phyloP scores from a whole-genome alignment of 2,329 filamentous ascomycete genomes.

The Penicillium sp. region DNA sequence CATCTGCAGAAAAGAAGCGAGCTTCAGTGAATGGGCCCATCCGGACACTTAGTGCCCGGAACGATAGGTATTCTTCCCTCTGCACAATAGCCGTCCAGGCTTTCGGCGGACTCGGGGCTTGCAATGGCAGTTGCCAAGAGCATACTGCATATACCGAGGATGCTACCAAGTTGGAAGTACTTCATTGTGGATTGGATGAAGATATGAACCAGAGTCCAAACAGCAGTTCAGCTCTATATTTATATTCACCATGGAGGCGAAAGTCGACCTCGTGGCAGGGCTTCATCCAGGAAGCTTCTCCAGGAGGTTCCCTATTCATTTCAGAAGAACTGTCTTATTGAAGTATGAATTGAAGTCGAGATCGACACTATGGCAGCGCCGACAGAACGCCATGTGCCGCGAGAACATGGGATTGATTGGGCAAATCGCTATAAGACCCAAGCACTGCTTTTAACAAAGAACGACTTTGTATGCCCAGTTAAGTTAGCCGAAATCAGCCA shows the following conservation, averaged over 20 bases:
- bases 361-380: not conserved
- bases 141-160: slow-evolving; percentile 1
- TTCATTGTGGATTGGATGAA: slow-evolving; percentile 1
- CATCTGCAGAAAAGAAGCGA: not conserved
- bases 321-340: not conserved
- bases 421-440: not conserved
- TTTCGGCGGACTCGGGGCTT: not conserved
- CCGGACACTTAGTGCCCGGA: not conserved
- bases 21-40: not conserved
- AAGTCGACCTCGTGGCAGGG: not conserved
- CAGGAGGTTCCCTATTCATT: not conserved
- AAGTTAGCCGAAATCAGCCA: not conserved
- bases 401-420: not conserved
- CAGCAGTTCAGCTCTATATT: not conserved
- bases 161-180: slow-evolving; percentile 3
- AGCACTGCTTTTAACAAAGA: not conserved
- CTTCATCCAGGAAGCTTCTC: not conserved
- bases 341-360: not conserved
- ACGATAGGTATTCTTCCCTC: not conserved
- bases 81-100: not conserved
- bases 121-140: not conserved
- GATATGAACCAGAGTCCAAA: too few relatives aligned
- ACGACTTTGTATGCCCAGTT: not conserved
- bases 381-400: not conserved
- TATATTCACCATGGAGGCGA: not conserved